Conservation (phyloP, 805 yeast genomes). For the Yamadazyma scolyti region DNA sequence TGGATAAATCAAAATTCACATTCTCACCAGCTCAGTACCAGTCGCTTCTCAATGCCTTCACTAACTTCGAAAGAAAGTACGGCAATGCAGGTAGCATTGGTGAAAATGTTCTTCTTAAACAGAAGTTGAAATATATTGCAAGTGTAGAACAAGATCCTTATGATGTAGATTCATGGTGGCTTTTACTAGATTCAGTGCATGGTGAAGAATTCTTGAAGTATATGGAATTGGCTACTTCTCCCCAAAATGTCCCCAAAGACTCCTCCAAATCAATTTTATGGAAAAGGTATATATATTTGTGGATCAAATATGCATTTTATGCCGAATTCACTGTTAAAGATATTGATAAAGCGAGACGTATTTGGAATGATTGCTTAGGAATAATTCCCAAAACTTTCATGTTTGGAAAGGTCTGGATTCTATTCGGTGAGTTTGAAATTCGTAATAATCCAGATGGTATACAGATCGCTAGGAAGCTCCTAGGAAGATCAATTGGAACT, state of each 20-base stretch:
- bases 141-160: slow-evolving; percentile 42
- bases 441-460: slow-evolving; percentile 46
- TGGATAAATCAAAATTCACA: slow-evolving; percentile 24
- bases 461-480: slow-evolving; percentile 54
- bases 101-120: slow-evolving; percentile 40
- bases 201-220: slow-evolving; percentile 23
- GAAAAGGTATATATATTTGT: slow-evolving; percentile 67
- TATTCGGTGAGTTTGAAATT: slow-evolving; percentile 68
- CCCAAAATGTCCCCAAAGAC: slow-evolving; percentile 29
- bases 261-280: slow-evolving; percentile 42
- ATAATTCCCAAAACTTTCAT: slow-evolving; percentile 57
- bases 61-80: slow-evolving; percentile 62
- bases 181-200: slow-evolving; percentile 52
- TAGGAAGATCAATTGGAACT: slow-evolving; percentile 71
- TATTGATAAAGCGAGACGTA: slow-evolving; percentile 40
- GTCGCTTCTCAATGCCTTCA: slow-evolving; percentile 33
- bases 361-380: slow-evolving; percentile 49
- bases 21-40: slow-evolving; percentile 29
- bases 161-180: slow-evolving; percentile 85
- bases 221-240: slow-evolving; percentile 42
- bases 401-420: slow-evolving; percentile 72
- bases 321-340: slow-evolving; percentile 51
- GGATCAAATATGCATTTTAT: slow-evolving; percentile 64
- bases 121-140: slow-evolving; percentile 54
- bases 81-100: slow-evolving; percentile 59